A percentile compares a stretch with the other conserved stretches of the same genome.
Evolutionary conservation across 176 grass and related monocot species (phyloP).

Genomic region (Cenchrus americanus): DNA sequence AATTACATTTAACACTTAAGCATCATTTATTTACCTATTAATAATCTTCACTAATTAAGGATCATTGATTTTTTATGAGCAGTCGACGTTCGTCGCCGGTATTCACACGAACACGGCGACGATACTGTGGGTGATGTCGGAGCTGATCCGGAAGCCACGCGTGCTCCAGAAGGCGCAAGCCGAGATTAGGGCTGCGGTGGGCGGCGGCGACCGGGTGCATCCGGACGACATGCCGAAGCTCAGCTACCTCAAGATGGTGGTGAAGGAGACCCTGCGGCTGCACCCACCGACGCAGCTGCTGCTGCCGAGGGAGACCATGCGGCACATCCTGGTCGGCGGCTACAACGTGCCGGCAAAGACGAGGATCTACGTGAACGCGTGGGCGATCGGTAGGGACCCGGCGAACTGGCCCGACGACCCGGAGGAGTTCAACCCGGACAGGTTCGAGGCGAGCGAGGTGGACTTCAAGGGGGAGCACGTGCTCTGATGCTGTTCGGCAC

Average conservation of each 20-base stretch:
- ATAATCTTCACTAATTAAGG: too few relatives aligned
- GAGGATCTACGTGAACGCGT: neutral
- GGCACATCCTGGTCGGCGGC: neutral
- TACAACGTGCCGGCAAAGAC: neutral
- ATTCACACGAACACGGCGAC: neutral
- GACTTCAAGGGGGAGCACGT: neutral
- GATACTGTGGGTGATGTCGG: neutral
- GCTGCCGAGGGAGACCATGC: neutral
- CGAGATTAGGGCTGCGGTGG: neutral
- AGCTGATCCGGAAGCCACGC: neutral
- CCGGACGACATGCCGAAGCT: neutral
- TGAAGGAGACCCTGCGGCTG: neutral
- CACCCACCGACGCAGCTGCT: neutral
- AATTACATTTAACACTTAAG: too few relatives aligned
- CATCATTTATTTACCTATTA: too few relatives aligned
- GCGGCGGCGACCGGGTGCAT: neutral
- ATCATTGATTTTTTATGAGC: too few relatives aligned
- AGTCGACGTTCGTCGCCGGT: neutral
- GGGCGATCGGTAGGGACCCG: neutral
- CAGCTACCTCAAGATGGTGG: neutral
- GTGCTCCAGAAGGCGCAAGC: neutral
- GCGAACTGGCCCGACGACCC: neutral
- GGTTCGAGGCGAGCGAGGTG: neutral
- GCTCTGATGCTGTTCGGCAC: conserved; percentile 32
- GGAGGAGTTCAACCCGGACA: neutral